Conservation (phyloP, 1,139 yeast genomes). For the Kodamaea derodonti region DNA sequence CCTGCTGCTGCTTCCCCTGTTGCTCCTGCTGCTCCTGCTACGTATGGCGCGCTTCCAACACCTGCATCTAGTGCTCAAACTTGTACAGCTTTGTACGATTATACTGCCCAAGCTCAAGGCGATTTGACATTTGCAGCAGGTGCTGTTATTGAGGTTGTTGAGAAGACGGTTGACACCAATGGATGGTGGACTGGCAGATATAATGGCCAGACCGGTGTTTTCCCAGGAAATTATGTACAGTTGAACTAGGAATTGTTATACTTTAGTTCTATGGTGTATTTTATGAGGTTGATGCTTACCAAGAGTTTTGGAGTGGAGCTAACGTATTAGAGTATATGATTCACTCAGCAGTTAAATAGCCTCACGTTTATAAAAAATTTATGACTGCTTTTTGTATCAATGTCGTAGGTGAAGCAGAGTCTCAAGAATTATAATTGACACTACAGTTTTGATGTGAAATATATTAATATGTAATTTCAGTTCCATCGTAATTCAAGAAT, state of each 20-base stretch:
- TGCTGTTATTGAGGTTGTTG: conserved; percentile 75
- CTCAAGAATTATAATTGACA: too few species aligned
- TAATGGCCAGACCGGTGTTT: conserved; percentile 84
- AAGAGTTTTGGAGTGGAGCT: too few species aligned
- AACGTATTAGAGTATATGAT: too few species aligned
- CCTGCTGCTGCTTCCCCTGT: conserved; percentile 15
- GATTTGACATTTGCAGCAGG: conserved; percentile 88
- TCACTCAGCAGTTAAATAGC: too few species aligned
- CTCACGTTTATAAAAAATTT: too few species aligned
- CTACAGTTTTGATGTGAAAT: not conserved
- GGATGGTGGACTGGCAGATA: conserved; percentile 99
- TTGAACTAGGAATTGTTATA: conserved; percentile 29
- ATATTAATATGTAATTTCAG: not conserved
- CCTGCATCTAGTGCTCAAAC: conserved; percentile 46
- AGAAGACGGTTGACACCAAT: conserved; percentile 76
- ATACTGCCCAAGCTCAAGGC: conserved; percentile 83
- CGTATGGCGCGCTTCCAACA: conserved; percentile 20
- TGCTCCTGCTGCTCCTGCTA: conserved; percentile 10
- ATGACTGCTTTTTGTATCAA: too few species aligned
- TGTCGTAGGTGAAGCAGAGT: too few species aligned
- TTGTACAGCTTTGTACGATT: conserved; percentile 75
- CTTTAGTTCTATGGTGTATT: not conserved
- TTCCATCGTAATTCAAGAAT: conserved; percentile 1
- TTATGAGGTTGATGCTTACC: too few species aligned
- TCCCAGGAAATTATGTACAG: conserved; percentile 95